Conservation (phyloP, 2,329 filamentous ascomycete species). For the Colletotrichum cereale region DNA sequence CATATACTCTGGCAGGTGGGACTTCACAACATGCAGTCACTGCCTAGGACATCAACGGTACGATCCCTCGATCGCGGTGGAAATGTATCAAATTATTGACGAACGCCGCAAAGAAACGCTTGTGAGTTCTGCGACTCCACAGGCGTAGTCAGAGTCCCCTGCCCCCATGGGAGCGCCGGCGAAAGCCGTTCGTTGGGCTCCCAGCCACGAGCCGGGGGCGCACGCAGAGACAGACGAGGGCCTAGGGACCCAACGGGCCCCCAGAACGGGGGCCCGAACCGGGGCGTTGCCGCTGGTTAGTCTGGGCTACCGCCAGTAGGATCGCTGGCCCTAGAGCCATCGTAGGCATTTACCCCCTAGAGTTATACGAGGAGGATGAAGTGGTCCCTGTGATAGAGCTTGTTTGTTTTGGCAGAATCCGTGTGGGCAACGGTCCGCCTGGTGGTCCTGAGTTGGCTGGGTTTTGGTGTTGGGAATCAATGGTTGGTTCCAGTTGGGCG, state of each 20-base stretch:
- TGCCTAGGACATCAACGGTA: conserved; percentile 32
- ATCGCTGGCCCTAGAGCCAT: background rate
- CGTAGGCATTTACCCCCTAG: background rate
- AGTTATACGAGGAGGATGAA: background rate
- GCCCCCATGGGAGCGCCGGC: conserved; percentile 20
- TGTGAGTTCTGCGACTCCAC: conserved; percentile 29
- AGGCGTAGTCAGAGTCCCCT: conserved; percentile 36
- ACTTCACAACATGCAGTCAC: conserved; percentile 34
- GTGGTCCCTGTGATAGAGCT: background rate
- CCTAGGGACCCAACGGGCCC: conserved; percentile 21
- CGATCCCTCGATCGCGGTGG: background rate
- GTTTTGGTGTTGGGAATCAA: background rate
- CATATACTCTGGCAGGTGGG: conserved; percentile 29
- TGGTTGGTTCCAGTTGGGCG: background rate
- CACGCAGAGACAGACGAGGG: conserved; percentile 17
- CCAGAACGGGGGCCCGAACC: conserved; percentile 6
- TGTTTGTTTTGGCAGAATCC: background rate
- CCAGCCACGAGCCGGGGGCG: conserved; percentile 1
- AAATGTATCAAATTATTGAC: background rate
- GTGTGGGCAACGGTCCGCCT: background rate
- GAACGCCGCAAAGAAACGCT: background rate
- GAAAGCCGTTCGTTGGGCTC: conserved; percentile 15
- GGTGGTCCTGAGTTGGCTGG: background rate
- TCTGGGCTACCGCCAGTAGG: background rate
- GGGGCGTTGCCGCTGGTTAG: conserved; percentile 27